Conservation (phyloP, 768 basidiomycete genomes). For the Tylopilus vinaceipallidus region DNA sequence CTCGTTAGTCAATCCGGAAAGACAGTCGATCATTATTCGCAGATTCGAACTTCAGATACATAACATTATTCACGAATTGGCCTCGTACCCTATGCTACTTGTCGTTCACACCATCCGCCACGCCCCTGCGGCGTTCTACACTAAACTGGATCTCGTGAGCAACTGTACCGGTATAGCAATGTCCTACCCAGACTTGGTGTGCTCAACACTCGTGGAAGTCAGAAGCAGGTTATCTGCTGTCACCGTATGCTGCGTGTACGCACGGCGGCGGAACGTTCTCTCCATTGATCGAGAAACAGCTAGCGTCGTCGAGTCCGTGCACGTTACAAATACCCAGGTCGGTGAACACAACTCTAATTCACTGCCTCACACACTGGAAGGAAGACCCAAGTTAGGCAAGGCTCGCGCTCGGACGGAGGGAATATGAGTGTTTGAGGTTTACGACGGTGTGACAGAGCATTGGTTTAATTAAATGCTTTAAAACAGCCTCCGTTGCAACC, state of each 20-base stretch:
- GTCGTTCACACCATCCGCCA: neutral
- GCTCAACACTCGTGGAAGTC: neutral
- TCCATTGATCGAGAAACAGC: neutral
- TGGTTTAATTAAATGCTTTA: neutral
- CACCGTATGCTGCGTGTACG: conserved; percentile 3
- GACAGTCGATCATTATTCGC: conserved; percentile 7
- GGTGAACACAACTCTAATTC: neutral
- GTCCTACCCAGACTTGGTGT: neutral
- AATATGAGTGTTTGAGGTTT: neutral
- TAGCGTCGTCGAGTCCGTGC: neutral
- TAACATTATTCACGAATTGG: conserved; percentile 5
- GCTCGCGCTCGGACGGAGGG: neutral
- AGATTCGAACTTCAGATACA: conserved; percentile 8
- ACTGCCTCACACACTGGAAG: neutral
- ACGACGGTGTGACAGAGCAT: neutral
- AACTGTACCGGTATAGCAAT: conserved; percentile 5
- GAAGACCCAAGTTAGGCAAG: neutral
- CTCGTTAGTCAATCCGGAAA: conserved; percentile 1
- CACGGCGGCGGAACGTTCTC: conserved; percentile 1
- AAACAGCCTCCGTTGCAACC: neutral
- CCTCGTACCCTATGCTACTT: conserved; percentile 2
- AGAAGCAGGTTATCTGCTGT: conserved; percentile 4
- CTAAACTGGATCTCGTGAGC: neutral
- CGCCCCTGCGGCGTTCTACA: neutral
- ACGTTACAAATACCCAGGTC: neutral